Conservation (phyloP, 2,329 filamentous ascomycete species). For the Tolypocladium tropicale region DNA sequence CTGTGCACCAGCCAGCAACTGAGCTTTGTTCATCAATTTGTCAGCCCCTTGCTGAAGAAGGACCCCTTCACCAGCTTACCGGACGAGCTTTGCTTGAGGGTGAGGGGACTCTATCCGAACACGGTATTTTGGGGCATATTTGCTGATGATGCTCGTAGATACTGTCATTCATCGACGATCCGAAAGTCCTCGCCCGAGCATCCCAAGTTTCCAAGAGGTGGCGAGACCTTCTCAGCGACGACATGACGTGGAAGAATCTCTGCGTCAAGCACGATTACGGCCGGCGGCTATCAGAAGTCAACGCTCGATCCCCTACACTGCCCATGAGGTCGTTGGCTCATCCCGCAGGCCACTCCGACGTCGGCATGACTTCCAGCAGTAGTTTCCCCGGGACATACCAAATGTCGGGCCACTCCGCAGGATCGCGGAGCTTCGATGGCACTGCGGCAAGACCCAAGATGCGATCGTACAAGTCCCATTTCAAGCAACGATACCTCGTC, state of each 20-base stretch:
- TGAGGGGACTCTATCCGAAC: conserved; percentile 31
- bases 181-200: conserved; percentile 82
- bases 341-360: conserved; percentile 21
- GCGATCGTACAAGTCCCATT: conserved; percentile 87
- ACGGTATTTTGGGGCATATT: neutral
- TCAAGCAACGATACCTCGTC: conserved; percentile 94
- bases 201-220: conserved; percentile 95
- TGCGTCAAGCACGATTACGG: conserved; percentile 92
- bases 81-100: conserved; percentile 82
- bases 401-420: conserved; percentile 21
- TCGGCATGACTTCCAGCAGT: conserved; percentile 24
- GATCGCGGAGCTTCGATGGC: conserved; percentile 47
- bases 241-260: conserved; percentile 96
- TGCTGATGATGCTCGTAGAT: conserved; percentile 44
- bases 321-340: conserved; percentile 19
- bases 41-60: conserved; percentile 88
- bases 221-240: conserved; percentile 87
- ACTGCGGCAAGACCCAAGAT: conserved; percentile 46
- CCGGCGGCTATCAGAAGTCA: conserved; percentile 44
- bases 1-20: conserved; percentile 91
- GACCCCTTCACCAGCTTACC: conserved; percentile 90
- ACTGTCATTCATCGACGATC: conserved; percentile 93
- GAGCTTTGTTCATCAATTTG: conserved; percentile 93
- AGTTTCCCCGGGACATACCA: conserved; percentile 36
- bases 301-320: conserved; percentile 19